These are phyloP conservation scores for Aphanocladium album DNA, from an alignment of 2,329 filamentous ascomycete species.

Conservation along the genomic window DNA sequence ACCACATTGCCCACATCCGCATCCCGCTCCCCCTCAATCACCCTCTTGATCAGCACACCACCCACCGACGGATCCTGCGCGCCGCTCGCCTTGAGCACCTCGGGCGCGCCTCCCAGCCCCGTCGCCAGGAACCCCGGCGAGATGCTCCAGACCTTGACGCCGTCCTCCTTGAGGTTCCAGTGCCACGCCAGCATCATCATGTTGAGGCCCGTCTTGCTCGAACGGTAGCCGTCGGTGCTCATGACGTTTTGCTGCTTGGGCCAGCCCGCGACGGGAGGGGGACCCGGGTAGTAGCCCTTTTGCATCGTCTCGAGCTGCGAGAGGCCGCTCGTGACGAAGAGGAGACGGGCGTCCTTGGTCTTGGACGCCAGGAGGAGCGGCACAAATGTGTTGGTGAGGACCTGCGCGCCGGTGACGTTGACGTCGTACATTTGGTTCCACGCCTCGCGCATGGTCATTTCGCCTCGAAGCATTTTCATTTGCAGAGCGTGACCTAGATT, in stretches of 20 bases:
- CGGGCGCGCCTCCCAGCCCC: constrained; percentile 26
- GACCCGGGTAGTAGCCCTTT: constrained; percentile 16
- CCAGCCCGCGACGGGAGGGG: constrained; percentile 29
- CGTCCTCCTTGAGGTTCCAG: constrained; percentile 32
- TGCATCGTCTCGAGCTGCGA: constrained; percentile 26
- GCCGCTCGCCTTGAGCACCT: constrained; percentile 21
- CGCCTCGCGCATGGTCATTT: constrained; percentile 30
- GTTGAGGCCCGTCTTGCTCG: constrained; percentile 40
- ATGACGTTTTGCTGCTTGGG: constrained; percentile 27
- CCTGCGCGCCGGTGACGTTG: constrained; percentile 38
- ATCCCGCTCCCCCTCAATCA: constrained; percentile 38
- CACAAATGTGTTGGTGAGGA: constrained; percentile 32
- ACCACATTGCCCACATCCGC: constrained; percentile 35
- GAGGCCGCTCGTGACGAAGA: constrained; percentile 43
- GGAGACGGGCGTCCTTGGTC: constrained; percentile 33
- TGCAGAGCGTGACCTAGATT: constrained; percentile 35
- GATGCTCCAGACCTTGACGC: constrained; percentile 36
- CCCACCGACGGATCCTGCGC: constrained; percentile 30
- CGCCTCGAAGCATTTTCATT: constrained; percentile 18
- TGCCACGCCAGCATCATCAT: constrained; percentile 45
- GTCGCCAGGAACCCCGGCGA: constrained; percentile 38
- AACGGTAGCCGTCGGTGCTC: constrained; percentile 29
- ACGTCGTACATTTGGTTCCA: constrained; percentile 40
- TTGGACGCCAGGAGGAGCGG: constrained; percentile 39
- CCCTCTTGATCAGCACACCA: constrained; percentile 32